A percentile compares a stretch with the other conserved stretches of the same genome.
Conservation (phyloP, 2,329 filamentous ascomycete genomes). For the Neurospora sp. region DNA sequence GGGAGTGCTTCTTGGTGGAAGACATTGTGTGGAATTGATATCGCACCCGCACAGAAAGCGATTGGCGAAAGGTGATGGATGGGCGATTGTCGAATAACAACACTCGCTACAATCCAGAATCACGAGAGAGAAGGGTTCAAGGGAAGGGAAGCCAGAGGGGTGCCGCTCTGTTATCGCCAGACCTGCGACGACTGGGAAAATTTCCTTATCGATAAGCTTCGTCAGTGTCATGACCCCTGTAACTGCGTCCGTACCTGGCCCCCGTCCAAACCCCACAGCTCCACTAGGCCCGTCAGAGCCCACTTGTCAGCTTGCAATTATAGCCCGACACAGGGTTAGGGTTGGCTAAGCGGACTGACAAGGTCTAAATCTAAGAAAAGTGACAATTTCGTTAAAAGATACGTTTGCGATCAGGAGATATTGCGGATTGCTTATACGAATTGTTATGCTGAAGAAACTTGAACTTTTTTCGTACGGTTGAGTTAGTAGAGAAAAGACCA, state of each 20-base stretch:
- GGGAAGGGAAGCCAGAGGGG: neutral
- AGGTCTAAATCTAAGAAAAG: too few relatives aligned
- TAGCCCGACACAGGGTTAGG: neutral
- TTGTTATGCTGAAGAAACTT: too few relatives aligned
- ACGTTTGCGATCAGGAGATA: neutral
- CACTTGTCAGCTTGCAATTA: too few relatives aligned
- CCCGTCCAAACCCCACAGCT: neutral
- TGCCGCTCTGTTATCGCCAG: neutral
- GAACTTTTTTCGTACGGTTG: too few relatives aligned
- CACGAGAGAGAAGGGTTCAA: neutral
- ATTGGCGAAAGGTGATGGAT: neutral
- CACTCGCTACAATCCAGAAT: neutral
- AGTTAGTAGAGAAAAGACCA: too few relatives aligned
- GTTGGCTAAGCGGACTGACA: too few relatives aligned
- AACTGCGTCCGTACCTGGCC: neutral
- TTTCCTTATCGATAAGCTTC: neutral
- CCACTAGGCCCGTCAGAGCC: neutral
- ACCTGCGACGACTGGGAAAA: neutral
- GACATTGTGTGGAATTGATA: slow-evolving; percentile 14
- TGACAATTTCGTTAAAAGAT: neutral
- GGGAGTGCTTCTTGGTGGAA: slow-evolving; percentile 16
- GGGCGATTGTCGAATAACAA: neutral
- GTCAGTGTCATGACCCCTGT: neutral
- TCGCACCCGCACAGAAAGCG: neutral
- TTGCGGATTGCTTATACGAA: too few relatives aligned